A percentile compares a stretch with the other conserved stretches of the same genome.
These are phyloP conservation scores for Nitzschia sp. DNA, from an alignment of 108 stramenopile species.

Conservation along the genomic window DNA sequence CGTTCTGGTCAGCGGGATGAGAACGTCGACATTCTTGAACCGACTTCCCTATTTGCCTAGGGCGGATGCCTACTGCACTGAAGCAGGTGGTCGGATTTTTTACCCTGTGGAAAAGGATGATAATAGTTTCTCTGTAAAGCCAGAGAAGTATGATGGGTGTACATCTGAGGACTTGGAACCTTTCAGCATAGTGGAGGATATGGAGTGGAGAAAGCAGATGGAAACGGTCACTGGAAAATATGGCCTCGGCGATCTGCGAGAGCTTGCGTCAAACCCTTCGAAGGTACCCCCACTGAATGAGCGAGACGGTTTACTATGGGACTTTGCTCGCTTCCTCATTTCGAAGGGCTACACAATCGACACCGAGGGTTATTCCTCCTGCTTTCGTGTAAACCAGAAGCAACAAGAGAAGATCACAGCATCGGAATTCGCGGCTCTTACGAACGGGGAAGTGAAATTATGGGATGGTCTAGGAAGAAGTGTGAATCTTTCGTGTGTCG, in stretches of 20 bases:
- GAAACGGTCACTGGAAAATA: constrained; percentile 13
- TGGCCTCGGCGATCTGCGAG: not conserved
- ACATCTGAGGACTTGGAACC: constrained; percentile 31
- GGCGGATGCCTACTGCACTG: constrained; percentile 78
- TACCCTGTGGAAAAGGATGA: constrained; percentile 38
- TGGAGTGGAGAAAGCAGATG: constrained; percentile 61
- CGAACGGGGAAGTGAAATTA: constrained; percentile 2
- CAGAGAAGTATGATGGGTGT: constrained; percentile 36
- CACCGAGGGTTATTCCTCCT: constrained; percentile 62
- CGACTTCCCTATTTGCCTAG: constrained; percentile 75
- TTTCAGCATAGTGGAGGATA: constrained; percentile 71
- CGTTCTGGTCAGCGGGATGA: constrained; percentile 81
- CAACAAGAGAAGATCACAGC: constrained; percentile 42
- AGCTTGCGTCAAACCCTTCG: constrained; percentile 8
- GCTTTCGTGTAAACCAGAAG: constrained; percentile 75
- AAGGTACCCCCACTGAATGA: constrained; percentile 26
- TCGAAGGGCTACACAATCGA: constrained; percentile 60
- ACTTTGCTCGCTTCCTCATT: constrained; percentile 37
- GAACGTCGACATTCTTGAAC: constrained; percentile 71
- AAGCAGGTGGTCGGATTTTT: constrained; percentile 82
- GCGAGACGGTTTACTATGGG: constrained; percentile 67
- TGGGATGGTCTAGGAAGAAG: constrained; percentile 42
- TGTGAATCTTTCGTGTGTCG: constrained; percentile 75
- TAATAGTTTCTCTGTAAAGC: constrained; percentile 35
- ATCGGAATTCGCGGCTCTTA: constrained; percentile 26